Percentiles rank a stretch among this genome's conserved stretches.
Evolutionary conservation across 2,329 filamentous ascomycete species (phyloP).

Genomic region (Aureobasidium namibiae): DNA sequence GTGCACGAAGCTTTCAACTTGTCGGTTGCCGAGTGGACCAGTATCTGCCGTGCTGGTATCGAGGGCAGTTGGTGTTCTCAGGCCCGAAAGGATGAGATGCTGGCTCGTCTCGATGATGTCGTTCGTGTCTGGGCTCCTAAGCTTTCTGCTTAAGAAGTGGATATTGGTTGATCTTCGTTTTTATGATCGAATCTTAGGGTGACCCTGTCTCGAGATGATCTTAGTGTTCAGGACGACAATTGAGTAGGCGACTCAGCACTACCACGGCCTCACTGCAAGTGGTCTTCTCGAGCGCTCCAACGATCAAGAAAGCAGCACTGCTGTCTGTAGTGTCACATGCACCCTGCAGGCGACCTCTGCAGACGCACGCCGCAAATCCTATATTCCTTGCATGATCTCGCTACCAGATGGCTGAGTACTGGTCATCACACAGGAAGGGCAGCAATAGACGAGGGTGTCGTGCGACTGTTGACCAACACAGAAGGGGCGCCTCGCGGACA

Average conservation of each 20-base stretch:
- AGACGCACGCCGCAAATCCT: not conserved
- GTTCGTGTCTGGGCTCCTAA: not conserved
- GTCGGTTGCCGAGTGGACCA: constrained; percentile 56
- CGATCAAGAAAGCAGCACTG: not conserved
- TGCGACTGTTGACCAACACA: not conserved
- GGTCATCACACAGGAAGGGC: not conserved
- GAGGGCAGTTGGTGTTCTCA: constrained; percentile 62
- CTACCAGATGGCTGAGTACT: not conserved
- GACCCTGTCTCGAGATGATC: not conserved
- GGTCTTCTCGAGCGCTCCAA: not conserved
- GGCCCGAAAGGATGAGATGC: constrained; percentile 52
- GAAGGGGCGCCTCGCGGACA: not conserved
- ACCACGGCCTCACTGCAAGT: not conserved
- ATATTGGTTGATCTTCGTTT: not conserved
- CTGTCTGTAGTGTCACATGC: not conserved
- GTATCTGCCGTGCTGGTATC: constrained; percentile 54
- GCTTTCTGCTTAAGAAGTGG: not conserved
- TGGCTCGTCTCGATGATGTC: constrained; percentile 23
- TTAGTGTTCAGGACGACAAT: too few relatives aligned
- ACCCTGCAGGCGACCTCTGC: not conserved
- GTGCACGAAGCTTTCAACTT: constrained; percentile 65
- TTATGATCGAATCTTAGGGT: not conserved
- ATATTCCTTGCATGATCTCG: constrained; percentile 1
- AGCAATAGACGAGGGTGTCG: not conserved
- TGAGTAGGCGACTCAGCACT: not conserved